Conservation (phyloP, 2,329 filamentous ascomycete genomes). For the Fusarium continuum region DNA sequence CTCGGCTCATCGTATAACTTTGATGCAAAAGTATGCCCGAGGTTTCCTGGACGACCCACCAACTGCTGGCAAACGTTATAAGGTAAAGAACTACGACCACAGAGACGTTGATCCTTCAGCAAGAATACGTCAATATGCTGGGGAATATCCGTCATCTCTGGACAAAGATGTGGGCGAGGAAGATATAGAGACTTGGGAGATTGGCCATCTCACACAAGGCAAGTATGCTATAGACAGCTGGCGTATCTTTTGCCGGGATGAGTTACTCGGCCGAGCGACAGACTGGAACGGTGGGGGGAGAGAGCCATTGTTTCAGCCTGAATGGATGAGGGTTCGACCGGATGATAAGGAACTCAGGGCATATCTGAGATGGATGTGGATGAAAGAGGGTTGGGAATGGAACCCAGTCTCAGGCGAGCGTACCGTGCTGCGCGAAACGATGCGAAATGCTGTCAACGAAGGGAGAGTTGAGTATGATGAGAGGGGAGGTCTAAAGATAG, state of each 20-base stretch:
- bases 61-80: slow-evolving; percentile 61
- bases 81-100: slow-evolving; percentile 58
- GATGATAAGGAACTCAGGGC: slow-evolving; percentile 89
- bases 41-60: slow-evolving; percentile 74
- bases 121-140: background rate
- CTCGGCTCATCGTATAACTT: slow-evolving; percentile 70
- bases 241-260: slow-evolving; percentile 91
- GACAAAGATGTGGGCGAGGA: slow-evolving; percentile 4
- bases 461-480: slow-evolving; percentile 66
- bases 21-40: slow-evolving; percentile 75
- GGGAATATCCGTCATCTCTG: background rate
- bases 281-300: slow-evolving; percentile 71
- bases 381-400: slow-evolving; percentile 86
- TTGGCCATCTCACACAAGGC: slow-evolving; percentile 84
- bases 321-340: slow-evolving; percentile 89
- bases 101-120: slow-evolving; percentile 44
- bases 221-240: slow-evolving; percentile 88
- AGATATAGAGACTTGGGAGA: slow-evolving; percentile 73
- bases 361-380: slow-evolving; percentile 91
- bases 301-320: slow-evolving; percentile 72
- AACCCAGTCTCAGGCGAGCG: slow-evolving; percentile 75
- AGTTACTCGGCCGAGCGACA: slow-evolving; percentile 70
- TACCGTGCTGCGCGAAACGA: slow-evolving; percentile 59
- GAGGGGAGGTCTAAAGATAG: slow-evolving; percentile 57
- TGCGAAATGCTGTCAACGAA: slow-evolving; percentile 66